Conservation (phyloP, 73 alveolate genomes). For the Paramecium biaurelia region DNA sequence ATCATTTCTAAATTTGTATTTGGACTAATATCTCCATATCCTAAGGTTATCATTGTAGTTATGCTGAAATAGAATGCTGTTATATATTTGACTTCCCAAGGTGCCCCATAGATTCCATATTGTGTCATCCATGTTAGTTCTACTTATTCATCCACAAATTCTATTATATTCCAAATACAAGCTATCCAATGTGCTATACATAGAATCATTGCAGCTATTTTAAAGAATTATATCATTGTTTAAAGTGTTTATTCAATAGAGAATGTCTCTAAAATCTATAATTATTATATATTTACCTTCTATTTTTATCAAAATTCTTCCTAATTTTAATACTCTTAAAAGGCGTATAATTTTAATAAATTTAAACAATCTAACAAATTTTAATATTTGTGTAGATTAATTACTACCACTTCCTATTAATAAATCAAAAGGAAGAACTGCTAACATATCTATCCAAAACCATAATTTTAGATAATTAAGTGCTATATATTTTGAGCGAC, state of each 20-base stretch:
- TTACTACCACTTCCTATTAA: background rate
- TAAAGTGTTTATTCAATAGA: background rate
- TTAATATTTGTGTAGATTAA: constrained; percentile 17
- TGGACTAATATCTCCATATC: constrained; percentile 80
- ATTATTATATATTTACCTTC: background rate
- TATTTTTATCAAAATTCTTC: constrained; percentile 58
- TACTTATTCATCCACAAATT: background rate
- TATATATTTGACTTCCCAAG: constrained; percentile 65
- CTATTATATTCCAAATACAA: constrained; percentile 39
- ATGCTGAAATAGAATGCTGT: constrained; percentile 79
- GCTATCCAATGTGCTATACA: constrained; percentile 49
- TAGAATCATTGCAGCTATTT: background rate
- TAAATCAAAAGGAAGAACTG: constrained; percentile 73
- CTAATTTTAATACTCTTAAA: constrained; percentile 69
- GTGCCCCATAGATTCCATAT: background rate
- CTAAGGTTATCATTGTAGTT: constrained; percentile 86
- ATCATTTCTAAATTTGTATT: constrained; percentile 59
- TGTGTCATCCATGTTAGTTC: background rate
- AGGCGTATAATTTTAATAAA: constrained; percentile 72
- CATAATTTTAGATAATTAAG: constrained; percentile 61
- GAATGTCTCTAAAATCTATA: background rate
- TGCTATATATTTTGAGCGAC: constrained; percentile 57
- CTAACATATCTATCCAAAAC: constrained; percentile 77
- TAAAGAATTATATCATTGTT: background rate
- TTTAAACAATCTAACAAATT: constrained; percentile 71